Percentiles rank a stretch among this genome's conserved stretches.
These are phyloP conservation scores for Pseudozyma pruni DNA, from an alignment of 1,284 basidiomycete genomes.

Conservation along the genomic window DNA sequence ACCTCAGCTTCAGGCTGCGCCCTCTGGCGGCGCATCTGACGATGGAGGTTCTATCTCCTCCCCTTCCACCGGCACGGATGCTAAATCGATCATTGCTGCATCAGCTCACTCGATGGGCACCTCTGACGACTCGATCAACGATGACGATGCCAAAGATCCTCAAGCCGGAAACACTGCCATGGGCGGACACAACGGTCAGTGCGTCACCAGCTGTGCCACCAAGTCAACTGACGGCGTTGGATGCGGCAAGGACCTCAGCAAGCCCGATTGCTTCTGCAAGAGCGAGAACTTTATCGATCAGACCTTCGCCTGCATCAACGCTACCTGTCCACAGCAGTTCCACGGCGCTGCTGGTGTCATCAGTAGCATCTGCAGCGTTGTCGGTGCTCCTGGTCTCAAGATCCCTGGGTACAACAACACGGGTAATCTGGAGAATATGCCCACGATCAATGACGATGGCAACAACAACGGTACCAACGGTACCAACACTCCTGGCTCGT, in stretches of 20 bases:
- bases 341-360: constrained; percentile 49
- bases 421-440: constrained; percentile 41
- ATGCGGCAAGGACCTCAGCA: constrained; percentile 40
- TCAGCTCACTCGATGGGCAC: constrained; percentile 17
- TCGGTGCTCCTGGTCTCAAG: constrained; percentile 13
- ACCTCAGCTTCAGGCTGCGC: constrained; percentile 5
- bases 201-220: constrained; percentile 29
- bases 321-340: constrained; percentile 44
- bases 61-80: constrained; percentile 25
- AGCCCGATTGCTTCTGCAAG: constrained; percentile 47
- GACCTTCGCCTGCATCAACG: constrained; percentile 43
- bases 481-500: not conserved
- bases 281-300: constrained; percentile 24
- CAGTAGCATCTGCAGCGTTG: constrained; percentile 33
- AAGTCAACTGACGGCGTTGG: constrained; percentile 26
- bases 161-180: not conserved
- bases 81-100: constrained; percentile 15
- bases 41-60: constrained; percentile 24
- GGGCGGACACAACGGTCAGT: constrained; percentile 26
- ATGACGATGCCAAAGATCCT: constrained; percentile 8
- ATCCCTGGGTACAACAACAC: constrained; percentile 34
- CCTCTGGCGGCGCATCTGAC: too few relatives aligned
- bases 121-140: constrained; percentile 26
- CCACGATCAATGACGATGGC: constrained; percentile 25
- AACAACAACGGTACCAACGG: constrained; percentile 6